Conservation (phyloP, 2,329 filamentous ascomycete genomes). For the Cercospora sp. region DNA sequence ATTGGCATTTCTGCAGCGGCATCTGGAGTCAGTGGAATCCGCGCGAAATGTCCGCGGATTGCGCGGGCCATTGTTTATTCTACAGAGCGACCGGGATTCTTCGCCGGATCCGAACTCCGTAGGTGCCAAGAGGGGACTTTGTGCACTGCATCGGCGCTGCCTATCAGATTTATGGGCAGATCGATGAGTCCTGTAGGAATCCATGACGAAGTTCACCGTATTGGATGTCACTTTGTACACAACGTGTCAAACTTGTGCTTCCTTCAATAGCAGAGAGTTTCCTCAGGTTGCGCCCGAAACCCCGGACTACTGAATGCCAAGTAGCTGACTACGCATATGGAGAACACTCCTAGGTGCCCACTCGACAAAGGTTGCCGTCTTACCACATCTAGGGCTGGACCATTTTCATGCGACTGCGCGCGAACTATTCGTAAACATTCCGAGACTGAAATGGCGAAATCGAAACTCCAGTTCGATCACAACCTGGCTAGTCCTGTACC, state of each 20-base stretch:
- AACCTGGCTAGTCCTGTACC: neutral
- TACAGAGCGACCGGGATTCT: neutral
- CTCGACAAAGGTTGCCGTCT: neutral
- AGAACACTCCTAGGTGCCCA: neutral
- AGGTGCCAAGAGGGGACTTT: neutral
- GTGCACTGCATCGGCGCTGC: neutral
- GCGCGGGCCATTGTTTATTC: neutral
- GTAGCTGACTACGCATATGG: neutral
- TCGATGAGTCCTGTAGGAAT: neutral
- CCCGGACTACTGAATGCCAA: neutral
- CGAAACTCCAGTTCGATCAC: neutral
- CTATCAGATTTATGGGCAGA: neutral
- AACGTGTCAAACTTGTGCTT: neutral
- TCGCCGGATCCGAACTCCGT: conserved; percentile 10
- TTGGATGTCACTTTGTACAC: neutral
- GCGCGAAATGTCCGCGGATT: neutral
- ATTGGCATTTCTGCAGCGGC: neutral
- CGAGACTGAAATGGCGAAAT: neutral
- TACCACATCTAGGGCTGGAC: neutral
- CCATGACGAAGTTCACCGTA: neutral
- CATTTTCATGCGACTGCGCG: neutral
- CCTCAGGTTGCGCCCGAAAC: neutral
- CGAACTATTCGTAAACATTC: neutral
- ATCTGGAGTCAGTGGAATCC: neutral
- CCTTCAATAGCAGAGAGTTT: neutral